A percentile compares a stretch with the other conserved stretches of the same genome.
phyloP scores from a whole-genome alignment of 176 grass and related monocot genomes.

The Raddia distichophylla region DNA sequence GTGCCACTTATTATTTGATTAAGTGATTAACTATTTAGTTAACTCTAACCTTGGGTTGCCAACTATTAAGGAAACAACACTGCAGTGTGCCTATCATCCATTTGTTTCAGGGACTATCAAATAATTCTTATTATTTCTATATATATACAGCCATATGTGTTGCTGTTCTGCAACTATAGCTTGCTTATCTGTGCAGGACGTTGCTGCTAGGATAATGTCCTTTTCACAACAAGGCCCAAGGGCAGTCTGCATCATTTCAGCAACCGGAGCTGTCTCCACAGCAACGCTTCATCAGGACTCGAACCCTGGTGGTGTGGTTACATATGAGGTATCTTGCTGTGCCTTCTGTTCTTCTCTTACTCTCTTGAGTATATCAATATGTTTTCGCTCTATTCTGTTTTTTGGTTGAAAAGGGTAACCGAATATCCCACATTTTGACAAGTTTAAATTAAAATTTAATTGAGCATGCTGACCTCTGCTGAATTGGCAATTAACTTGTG shows the following conservation, averaged over 20 bases:
- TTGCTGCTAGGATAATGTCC: conserved; percentile 85
- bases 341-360: not conserved
- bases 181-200: conserved; percentile 57
- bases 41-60: not conserved
- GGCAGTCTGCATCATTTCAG: conserved; percentile 89
- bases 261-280: conserved; percentile 76
- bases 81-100: not conserved
- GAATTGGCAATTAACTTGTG: not conserved
- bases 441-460: not conserved
- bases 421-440: conserved; percentile 12
- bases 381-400: not conserved
- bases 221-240: conserved; percentile 96
- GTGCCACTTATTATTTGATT: not conserved
- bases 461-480: not conserved
- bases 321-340: conserved; percentile 69
- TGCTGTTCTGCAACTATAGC: conserved; percentile 19
- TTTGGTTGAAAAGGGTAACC: conserved; percentile 8
- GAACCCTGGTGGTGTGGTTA: conserved; percentile 64
- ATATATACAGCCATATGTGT: not conserved
- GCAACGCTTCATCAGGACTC: conserved; percentile 79
- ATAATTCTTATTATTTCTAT: not conserved
- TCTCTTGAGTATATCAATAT: not conserved
- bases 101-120: not conserved
- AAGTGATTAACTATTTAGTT: conserved; percentile 25
- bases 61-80: not conserved